phyloP scores from a whole-genome alignment of 139 green algal genomes.

The Coccomyxa sp. region DNA sequence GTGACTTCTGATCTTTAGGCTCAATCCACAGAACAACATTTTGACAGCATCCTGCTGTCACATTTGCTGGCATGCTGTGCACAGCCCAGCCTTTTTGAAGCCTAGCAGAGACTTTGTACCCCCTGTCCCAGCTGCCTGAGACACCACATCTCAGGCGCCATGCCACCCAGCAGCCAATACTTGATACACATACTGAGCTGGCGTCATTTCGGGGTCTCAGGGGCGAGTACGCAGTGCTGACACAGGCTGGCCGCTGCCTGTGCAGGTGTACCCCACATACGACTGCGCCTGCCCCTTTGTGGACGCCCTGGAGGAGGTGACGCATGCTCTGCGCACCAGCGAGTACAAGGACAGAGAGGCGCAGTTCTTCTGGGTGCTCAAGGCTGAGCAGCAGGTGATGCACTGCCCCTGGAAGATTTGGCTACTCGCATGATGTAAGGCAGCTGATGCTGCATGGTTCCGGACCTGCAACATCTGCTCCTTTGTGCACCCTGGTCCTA shows the following conservation, averaged over 20 bases:
- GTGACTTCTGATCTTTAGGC: constrained; percentile 2
- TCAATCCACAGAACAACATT: not conserved
- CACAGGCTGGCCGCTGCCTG: not conserved
- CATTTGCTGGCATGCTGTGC: not conserved
- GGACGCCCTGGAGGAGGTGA: constrained; percentile 91
- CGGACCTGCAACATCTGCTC: no score
- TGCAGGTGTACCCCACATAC: constrained; percentile 96
- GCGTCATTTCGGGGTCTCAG: no score
- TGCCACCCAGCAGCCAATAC: no score
- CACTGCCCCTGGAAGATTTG: no score
- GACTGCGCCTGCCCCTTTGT: constrained; percentile 98
- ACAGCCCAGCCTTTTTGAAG: not conserved
- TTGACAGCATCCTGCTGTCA: not conserved
- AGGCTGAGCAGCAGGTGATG: constrained; percentile 65
- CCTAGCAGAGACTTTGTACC: no score
- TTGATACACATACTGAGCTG: no score
- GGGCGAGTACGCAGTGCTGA: no score
- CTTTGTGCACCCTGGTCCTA: no score
- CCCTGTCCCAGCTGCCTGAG: no score
- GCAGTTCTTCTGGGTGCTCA: constrained; percentile 87
- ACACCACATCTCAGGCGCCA: no score
- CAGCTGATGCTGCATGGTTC: no score
- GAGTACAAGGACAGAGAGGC: constrained; percentile 92
- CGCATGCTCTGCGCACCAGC: constrained; percentile 90
- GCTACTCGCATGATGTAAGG: no score